Percentiles rank a stretch among this genome's conserved stretches.
These are phyloP conservation scores for Mortierella sp. DNA, from an alignment of 371 early-diverging fungal genomes.

Conservation along the genomic window DNA sequence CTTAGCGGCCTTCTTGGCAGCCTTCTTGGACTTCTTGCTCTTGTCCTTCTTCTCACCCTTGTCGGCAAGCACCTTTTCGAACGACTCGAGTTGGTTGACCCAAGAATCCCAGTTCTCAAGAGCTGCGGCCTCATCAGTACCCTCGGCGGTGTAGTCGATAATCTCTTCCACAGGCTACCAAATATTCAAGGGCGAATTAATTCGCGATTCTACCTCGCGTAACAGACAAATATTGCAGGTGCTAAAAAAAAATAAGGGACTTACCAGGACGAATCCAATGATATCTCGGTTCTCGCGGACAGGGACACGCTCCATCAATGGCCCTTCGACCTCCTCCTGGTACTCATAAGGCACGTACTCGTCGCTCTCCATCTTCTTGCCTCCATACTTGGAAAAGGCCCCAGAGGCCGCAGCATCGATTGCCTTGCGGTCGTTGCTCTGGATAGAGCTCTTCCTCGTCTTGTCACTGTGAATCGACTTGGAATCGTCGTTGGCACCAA, in stretches of 20 bases:
- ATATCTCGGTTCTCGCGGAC: conserved; percentile 39
- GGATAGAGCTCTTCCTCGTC: conserved; percentile 25
- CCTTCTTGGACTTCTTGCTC: conserved; percentile 24
- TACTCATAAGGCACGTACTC: conserved; percentile 55
- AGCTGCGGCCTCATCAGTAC: conserved; percentile 16
- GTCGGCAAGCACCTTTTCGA: conserved; percentile 46
- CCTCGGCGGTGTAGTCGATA: conserved; percentile 7
- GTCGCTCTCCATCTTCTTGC: conserved; percentile 33
- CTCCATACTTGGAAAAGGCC: neutral
- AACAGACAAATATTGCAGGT: neutral
- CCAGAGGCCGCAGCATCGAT: neutral
- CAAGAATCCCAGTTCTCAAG: conserved; percentile 55
- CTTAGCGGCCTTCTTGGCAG: conserved; percentile 6
- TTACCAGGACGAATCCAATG: conserved; percentile 52
- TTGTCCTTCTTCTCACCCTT: conserved; percentile 48
- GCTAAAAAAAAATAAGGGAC: neutral
- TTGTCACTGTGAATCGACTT: conserved; percentile 28
- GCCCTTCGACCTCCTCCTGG: conserved; percentile 54
- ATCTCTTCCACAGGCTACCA: conserved; percentile 38
- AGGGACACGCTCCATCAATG: conserved; percentile 50
- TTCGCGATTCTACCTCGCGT: neutral
- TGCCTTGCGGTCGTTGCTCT: conserved; percentile 16
- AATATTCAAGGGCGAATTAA: neutral
- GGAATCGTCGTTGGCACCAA: conserved; percentile 21
- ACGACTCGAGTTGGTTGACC: conserved; percentile 55